Evolutionary conservation across 2,329 filamentous ascomycete species (phyloP).

Genomic region (Epicoccum nigrum): DNA sequence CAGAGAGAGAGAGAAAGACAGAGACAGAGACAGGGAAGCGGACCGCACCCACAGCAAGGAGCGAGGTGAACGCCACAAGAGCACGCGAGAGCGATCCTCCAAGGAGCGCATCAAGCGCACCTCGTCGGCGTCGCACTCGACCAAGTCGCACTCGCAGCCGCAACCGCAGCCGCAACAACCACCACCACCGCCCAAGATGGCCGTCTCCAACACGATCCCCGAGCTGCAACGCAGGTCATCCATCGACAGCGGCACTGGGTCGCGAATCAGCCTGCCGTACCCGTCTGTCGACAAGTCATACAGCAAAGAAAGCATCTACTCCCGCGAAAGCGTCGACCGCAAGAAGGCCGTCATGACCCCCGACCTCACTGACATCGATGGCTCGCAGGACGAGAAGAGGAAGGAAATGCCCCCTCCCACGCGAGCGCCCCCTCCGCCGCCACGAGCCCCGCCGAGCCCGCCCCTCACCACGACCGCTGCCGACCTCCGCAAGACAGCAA

Average conservation of each 20-base stretch:
- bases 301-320: conserved; percentile 82
- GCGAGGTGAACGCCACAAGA: conserved; percentile 16
- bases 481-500: conserved; percentile 53
- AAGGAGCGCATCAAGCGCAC: conserved; percentile 35
- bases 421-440: conserved; percentile 28
- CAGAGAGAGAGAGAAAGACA: conserved; percentile 27
- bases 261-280: conserved; percentile 66
- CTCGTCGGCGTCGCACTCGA: conserved; percentile 33
- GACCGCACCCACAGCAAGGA: conserved; percentile 21
- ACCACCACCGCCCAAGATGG: conserved; percentile 34
- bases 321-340: conserved; percentile 51
- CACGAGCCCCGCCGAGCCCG: conserved; percentile 54
- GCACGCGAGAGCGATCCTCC: conserved; percentile 29
- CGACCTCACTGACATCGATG: conserved; percentile 51
- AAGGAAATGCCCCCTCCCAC: conserved; percentile 23
- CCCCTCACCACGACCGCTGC: conserved; percentile 53
- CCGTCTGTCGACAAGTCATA: conserved; percentile 87
- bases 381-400: conserved; percentile 37
- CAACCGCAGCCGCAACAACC: not conserved
- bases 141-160: conserved; percentile 24
- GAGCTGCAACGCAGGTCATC: conserved; percentile 54
- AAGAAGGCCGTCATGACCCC: conserved; percentile 45
- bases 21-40: conserved; percentile 19
- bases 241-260: conserved; percentile 43
- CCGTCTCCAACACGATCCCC: conserved; percentile 45